phyloP scores from a whole-genome alignment of 1,139 yeast genomes.

The Torulaspora globosa region DNA sequence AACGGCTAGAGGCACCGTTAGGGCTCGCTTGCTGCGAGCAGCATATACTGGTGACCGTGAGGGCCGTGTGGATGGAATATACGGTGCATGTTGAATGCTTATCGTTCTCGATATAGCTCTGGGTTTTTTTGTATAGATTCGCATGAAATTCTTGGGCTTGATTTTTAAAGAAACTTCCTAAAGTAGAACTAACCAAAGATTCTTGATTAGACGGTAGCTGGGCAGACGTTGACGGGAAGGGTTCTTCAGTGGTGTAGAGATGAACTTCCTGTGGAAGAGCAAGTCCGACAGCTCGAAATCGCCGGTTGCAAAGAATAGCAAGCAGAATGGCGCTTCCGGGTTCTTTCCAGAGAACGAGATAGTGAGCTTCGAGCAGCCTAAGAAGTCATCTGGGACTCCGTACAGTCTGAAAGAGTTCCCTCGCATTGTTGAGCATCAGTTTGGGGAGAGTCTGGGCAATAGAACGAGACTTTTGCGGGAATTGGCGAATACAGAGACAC shows the following conservation, averaged over 20 bases:
- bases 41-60: no score
- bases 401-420: constrained; percentile 27
- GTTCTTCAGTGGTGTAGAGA: neutral
- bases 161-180: neutral
- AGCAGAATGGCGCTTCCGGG: constrained; percentile 14
- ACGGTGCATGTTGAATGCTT: neutral
- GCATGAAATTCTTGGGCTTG: neutral
- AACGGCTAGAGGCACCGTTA: no score
- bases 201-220: no score
- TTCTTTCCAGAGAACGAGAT: constrained; percentile 17
- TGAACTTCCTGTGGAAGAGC: constrained; percentile 21
- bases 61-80: no score
- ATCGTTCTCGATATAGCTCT: neutral
- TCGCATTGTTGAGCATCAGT: constrained; percentile 27
- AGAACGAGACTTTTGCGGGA: constrained; percentile 23
- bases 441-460: constrained; percentile 32
- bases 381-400: constrained; percentile 5
- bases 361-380: constrained; percentile 5
- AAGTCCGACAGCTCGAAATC: constrained; percentile 11
- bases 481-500: constrained; percentile 19
- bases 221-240: no score
- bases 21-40: no score
- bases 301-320: constrained; percentile 5
- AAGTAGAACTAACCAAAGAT: no score
- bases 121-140: neutral